These are phyloP conservation scores for Botrytis aclada DNA, from an alignment of 2,329 filamentous ascomycete species.

Conservation along the genomic window DNA sequence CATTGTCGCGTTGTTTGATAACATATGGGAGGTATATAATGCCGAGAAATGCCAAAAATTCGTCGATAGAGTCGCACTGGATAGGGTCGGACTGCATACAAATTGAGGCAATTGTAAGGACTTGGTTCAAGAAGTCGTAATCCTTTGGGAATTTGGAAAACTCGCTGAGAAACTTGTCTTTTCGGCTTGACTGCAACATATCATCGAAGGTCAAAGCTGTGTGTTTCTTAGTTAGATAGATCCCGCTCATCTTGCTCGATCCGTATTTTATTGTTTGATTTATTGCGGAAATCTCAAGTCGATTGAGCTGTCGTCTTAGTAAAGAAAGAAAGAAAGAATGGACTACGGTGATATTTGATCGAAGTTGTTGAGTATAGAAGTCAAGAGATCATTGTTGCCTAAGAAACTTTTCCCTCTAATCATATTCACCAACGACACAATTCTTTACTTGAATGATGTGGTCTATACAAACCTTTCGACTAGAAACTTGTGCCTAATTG, in stretches of 20 bases:
- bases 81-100: not conserved
- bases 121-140: not conserved
- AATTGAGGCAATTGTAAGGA: not conserved
- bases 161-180: accelerated
- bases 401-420: not conserved
- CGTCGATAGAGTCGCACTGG: accelerated
- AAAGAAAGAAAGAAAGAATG: not conserved
- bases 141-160: accelerated
- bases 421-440: not conserved
- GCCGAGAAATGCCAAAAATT: not conserved
- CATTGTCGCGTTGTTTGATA: not conserved
- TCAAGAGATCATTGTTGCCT: not conserved
- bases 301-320: not conserved
- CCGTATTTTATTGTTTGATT: not conserved
- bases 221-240: not conserved
- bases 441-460: no score
- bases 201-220: not conserved
- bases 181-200: not conserved
- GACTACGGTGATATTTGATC: not conserved
- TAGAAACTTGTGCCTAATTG: no score
- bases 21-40: not conserved
- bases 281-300: not conserved
- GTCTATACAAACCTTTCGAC: not conserved
- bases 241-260: no score
- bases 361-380: not conserved